A percentile compares a stretch with the other conserved stretches of the same genome.
phyloP scores from a whole-genome alignment of 192 early-diverging fungal genomes.

The Paraglomus occultum region DNA sequence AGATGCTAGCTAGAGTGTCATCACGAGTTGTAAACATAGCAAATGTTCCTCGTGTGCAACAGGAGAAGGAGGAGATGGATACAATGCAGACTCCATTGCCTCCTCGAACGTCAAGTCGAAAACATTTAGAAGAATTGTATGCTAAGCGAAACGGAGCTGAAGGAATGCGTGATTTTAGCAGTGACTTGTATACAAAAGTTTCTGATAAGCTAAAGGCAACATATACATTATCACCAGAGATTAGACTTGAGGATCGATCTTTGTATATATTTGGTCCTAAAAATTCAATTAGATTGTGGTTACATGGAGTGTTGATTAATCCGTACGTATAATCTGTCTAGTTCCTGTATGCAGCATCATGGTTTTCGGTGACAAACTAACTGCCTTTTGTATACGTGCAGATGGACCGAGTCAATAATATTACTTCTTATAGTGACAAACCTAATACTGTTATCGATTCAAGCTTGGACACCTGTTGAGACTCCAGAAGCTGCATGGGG shows the following conservation, averaged over 20 bases:
- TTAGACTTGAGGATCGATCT: conserved; percentile 35
- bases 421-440: conserved; percentile 46
- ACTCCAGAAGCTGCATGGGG: conserved; percentile 41
- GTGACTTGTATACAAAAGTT: too few species aligned
- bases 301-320: conserved; percentile 41
- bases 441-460: conserved; percentile 40
- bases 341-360: background rate
- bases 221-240: conserved; percentile 1
- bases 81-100: background rate
- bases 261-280: conserved; percentile 46
- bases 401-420: conserved; percentile 49
- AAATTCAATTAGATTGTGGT: conserved; percentile 37
- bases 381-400: conserved; percentile 14
- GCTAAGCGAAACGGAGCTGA: too few species aligned
- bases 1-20: conserved; percentile 21
- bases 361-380: background rate
- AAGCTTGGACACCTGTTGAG: conserved; percentile 34
- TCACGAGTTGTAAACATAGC: conserved; percentile 23
- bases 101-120: background rate
- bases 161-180: too few species aligned
- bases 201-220: background rate
- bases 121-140: background rate
- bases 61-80: conserved; percentile 6
- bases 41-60: conserved; percentile 6
- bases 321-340: conserved; percentile 44